Evolutionary conservation across 495 filamentous ascomycete species (phyloP).

Genomic region (Penicillium macrosclerotiorum): DNA sequence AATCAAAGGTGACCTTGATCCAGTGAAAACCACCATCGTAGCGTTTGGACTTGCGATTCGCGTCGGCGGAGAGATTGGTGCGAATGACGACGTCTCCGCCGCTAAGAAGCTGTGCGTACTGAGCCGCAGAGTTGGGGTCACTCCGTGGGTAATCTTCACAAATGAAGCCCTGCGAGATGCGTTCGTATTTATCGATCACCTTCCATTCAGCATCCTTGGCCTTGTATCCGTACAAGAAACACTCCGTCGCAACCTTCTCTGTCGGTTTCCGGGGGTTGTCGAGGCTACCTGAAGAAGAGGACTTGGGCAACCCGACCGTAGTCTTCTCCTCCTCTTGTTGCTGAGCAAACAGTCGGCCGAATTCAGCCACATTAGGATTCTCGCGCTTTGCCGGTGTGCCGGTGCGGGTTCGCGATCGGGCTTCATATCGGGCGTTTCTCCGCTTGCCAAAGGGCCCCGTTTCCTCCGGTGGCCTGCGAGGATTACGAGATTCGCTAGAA

Average conservation of each 20-base stretch:
- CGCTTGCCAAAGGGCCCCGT: conserved; percentile 62
- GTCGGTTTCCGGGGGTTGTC: conserved; percentile 42
- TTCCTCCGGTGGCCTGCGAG: conserved; percentile 55
- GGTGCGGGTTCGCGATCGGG: conserved; percentile 56
- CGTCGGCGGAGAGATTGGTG: conserved; percentile 59
- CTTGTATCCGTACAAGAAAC: conserved; percentile 81
- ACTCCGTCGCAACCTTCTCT: conserved; percentile 70
- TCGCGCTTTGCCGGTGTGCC: conserved; percentile 59
- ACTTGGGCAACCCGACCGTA: conserved; percentile 38
- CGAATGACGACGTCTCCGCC: conserved; percentile 63
- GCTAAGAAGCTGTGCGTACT: conserved; percentile 58
- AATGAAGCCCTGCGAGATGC: conserved; percentile 68
- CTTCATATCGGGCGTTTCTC: conserved; percentile 49
- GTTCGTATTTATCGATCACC: conserved; percentile 81
- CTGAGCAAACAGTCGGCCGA: conserved; percentile 44
- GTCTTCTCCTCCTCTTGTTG: conserved; percentile 45
- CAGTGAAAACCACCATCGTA: conserved; percentile 79
- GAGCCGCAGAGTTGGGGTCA: conserved; percentile 47
- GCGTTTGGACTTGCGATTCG: conserved; percentile 70
- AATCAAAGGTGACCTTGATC: conserved; percentile 93
- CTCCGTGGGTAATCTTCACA: conserved; percentile 85
- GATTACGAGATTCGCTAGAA: conserved; percentile 43
- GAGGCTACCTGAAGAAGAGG: conserved; percentile 39
- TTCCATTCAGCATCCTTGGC: conserved; percentile 71
- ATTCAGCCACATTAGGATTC: conserved; percentile 54